Evolutionary conservation across 805 yeast species (phyloP).

Genomic region (Pichia occidentalis): DNA sequence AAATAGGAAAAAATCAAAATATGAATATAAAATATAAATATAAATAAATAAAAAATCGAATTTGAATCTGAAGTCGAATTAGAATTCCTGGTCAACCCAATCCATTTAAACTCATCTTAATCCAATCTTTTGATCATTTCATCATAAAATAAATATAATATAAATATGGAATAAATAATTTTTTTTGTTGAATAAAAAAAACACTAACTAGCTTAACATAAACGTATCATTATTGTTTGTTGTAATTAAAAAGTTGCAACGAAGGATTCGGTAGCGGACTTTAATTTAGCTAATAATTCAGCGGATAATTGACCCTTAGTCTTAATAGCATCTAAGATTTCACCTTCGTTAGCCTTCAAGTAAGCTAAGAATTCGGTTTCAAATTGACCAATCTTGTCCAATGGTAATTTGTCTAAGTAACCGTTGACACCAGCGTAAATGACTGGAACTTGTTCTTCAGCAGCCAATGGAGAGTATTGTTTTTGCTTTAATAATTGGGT

Average conservation of each 20-base stretch:
- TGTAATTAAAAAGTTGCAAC: constrained; percentile 73
- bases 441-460: constrained; percentile 98
- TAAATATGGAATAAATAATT: constrained; percentile 17
- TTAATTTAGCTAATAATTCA: constrained; percentile 81
- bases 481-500: constrained; percentile 97
- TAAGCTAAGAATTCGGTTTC: constrained; percentile 89
- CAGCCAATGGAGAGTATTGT: constrained; percentile 94
- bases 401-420: constrained; percentile 82
- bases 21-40: constrained; percentile 1
- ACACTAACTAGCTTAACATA: constrained; percentile 11
- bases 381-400: constrained; percentile 81
- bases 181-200: constrained; percentile 6
- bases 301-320: constrained; percentile 85
- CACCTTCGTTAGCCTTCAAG: constrained; percentile 86
- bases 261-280: constrained; percentile 87
- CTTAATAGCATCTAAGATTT: constrained; percentile 76
- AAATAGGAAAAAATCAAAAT: constrained; percentile 6
- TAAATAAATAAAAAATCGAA: constrained; percentile 1
- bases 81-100: neutral
- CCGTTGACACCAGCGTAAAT: constrained; percentile 99
- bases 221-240: constrained; percentile 10
- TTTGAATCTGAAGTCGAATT: constrained; percentile 1
- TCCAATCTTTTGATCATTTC: constrained; percentile 17
- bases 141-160: constrained; percentile 19
- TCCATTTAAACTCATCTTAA: too few relatives aligned